Evolutionary conservation across 345 rosid species (phyloP).

Genomic region (Brassica rapa): DNA sequence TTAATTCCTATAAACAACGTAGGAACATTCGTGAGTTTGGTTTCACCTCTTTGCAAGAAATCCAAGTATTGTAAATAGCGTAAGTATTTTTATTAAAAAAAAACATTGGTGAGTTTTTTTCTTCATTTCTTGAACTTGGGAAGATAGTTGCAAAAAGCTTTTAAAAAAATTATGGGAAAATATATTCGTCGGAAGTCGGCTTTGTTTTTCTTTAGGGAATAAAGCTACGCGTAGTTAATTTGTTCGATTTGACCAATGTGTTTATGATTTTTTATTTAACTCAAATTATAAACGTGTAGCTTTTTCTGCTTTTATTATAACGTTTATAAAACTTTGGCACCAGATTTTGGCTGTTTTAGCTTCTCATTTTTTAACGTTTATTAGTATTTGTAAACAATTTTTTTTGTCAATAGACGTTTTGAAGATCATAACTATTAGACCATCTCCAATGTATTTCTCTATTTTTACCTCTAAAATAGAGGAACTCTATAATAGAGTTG

Average conservation of each 20-base stretch:
- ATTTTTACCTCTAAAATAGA: too few relatives aligned
- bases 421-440: background rate
- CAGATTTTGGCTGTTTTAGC: slow-evolving; percentile 30
- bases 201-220: too few relatives aligned
- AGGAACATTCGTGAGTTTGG: background rate
- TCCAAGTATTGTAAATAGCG: too few relatives aligned
- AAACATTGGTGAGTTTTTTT: too few relatives aligned
- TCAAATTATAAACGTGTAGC: slow-evolving; percentile 32
- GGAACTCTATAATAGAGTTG: too few relatives aligned
- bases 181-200: too few relatives aligned
- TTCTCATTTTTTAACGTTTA: background rate
- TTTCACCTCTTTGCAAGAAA: too few relatives aligned
- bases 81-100: too few relatives aligned
- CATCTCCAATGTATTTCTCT: too few relatives aligned
- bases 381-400: background rate
- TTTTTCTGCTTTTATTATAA: slow-evolving; percentile 27
- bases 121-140: too few relatives aligned
- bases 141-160: too few relatives aligned
- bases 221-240: background rate
- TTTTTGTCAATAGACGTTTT: background rate
- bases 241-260: slow-evolving; percentile 33
- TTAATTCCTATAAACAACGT: background rate
- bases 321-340: slow-evolving; percentile 29
- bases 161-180: too few relatives aligned
- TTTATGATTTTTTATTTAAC: background rate